Evolutionary conservation across 345 rosid species (phyloP), one percentile per base, ranked within the genome.

Genomic region (Salix koriyanagi): DNA sequence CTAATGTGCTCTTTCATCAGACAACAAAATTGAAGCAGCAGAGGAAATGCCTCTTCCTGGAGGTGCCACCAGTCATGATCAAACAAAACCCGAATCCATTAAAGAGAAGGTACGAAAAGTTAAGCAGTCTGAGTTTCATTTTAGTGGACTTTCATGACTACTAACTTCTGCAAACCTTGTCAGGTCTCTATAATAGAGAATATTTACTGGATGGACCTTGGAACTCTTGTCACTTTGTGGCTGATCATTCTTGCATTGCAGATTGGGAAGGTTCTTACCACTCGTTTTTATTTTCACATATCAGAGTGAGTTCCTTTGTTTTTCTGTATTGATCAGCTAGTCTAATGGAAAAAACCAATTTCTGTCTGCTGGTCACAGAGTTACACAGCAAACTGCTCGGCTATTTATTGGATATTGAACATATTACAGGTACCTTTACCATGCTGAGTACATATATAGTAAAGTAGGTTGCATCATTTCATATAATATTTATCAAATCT

Each of bases 361-460:
- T 6, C 67, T 74, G 76, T 12, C 60, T 79, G 16, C 30, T 82
- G 83, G 79, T 56, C 65, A 81, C 93, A 90, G 93, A 86, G 71
- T 72, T 66, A 84, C 13, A 44, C 90, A 72, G 13, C 92, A 41
- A 83, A 85, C 72, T 92, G 97, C 80, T 92, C 97, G 13, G 70
- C 71, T 68, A 71, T 73, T 62, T 92, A 91, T 76, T 91, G 97
- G 96, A 84, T 87, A 44, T 41, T 85, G 68, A 92, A 92, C 76
- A 69, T 91, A 80, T 69, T 88, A 73, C 93, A 92, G 95, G 95
- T 91, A 82, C 3, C 32, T 56, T 50, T 16, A 28, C 34, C 34
- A 14, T 66, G 67, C 36, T 64, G 50, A 44, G 50, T 44, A 12
- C 50, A 44, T 44, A 44, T 41, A 41, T 41, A 41, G 44, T 41